phyloP scores from a whole-genome alignment of 768 basidiomycete genomes.

The Psilocybe subaeruginosa region DNA sequence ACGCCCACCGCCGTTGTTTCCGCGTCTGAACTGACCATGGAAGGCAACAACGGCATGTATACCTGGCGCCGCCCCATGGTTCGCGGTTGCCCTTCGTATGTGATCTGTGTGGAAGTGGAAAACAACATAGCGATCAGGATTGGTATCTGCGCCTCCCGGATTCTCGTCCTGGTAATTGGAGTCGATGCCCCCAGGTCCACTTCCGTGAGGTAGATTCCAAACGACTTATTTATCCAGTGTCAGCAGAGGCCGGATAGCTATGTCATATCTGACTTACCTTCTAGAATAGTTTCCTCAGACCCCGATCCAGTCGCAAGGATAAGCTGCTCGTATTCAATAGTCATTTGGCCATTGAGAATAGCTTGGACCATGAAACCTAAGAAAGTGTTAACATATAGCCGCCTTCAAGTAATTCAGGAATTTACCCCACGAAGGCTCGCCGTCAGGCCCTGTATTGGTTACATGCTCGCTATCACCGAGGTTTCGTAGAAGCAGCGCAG shows the following conservation, averaged over 20 bases:
- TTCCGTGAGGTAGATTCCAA: background rate
- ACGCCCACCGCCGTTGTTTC: background rate
- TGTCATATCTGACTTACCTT: background rate
- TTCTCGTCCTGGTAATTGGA: background rate
- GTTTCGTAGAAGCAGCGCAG: background rate
- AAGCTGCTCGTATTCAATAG: background rate
- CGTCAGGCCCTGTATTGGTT: background rate
- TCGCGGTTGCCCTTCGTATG: background rate
- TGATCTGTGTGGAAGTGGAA: constrained; percentile 2
- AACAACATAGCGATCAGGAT: background rate
- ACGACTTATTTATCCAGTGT: background rate
- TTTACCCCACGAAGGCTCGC: background rate
- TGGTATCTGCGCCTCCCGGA: background rate
- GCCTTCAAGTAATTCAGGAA: background rate
- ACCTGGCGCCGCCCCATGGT: background rate
- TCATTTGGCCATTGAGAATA: background rate
- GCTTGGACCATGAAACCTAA: background rate
- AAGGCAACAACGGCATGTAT: background rate
- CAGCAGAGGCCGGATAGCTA: background rate
- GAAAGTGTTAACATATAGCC: too few relatives aligned
- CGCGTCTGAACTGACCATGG: background rate
- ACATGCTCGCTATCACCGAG: background rate
- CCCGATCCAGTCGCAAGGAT: background rate
- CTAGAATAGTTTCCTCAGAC: background rate
- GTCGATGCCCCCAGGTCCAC: background rate